These are phyloP conservation scores for Monocercomonoides exilis DNA, from an alignment of 78 protist genomes.

Conservation along the genomic window DNA sequence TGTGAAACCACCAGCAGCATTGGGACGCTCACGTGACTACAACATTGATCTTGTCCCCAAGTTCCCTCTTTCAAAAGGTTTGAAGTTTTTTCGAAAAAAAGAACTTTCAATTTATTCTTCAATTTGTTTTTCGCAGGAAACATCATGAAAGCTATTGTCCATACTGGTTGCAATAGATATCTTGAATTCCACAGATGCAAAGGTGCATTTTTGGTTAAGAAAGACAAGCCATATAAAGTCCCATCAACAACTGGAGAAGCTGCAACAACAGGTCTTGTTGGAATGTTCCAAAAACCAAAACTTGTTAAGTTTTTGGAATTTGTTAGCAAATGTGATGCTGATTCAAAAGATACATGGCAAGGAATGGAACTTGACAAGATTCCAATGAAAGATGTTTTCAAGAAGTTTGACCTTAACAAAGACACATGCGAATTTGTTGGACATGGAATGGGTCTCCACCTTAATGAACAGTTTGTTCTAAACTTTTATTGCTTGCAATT, in stretches of 20 bases:
- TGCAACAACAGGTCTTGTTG: conserved; percentile 75
- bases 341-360: conserved; percentile 56
- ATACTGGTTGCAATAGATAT: conserved; percentile 89
- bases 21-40: conserved; percentile 85
- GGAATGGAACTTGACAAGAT: conserved; percentile 40
- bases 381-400: conserved; percentile 64
- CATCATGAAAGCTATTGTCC: conserved; percentile 83
- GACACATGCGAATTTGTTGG: conserved; percentile 88
- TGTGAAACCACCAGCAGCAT: conserved; percentile 21
- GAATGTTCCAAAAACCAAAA: conserved; percentile 89
- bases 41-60: conserved; percentile 93
- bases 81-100: neutral
- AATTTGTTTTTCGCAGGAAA: conserved; percentile 25
- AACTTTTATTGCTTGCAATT: neutral
- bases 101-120: too few species aligned
- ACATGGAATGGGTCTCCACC: conserved; percentile 86
- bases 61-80: conserved; percentile 83
- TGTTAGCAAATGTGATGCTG: conserved; percentile 57
- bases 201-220: neutral
- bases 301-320: conserved; percentile 68
- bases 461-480: conserved; percentile 53
- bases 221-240: conserved; percentile 61
- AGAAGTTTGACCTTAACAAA: conserved; percentile 63
- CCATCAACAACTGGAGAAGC: conserved; percentile 90
- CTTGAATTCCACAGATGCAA: conserved; percentile 78